Evolutionary conservation across 768 basidiomycete genomes (phyloP), one percentile per base, ranked within the genome.

Genomic region (Suillus weaverae): DNA sequence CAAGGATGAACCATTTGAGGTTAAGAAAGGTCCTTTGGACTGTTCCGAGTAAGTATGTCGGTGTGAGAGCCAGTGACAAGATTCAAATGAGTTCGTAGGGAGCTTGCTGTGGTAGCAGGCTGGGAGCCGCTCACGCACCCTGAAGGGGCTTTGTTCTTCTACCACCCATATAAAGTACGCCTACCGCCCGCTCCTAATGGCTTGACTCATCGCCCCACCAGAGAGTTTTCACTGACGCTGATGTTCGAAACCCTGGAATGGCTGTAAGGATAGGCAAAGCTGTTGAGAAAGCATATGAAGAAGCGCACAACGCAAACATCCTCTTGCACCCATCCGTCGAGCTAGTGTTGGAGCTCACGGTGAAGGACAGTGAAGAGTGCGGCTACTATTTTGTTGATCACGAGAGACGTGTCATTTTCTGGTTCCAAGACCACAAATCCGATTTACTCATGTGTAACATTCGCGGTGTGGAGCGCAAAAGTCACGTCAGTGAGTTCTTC

Each of bases 101-200:
- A 48, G 48, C 48, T 48, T 26, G 48, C 5, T 48, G 22, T 14
- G 13, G 22, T 48, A 14, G 22, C 5, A 26, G 48, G 48, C 2
- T 48, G 48, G 48, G 48, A 48, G 48, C 22, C 48, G 22, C 48
- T 48, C 22, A 48, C 48, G 48, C 86, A 87, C 69, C 85, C 86
- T 0, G 85, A 87, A 73, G 87, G 87, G 4, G 79, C 79, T 14
- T 75, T 81, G n/a, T 87, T 86, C 69, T 87, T 84, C 64, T 80
- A 77, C 66, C 75, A 85, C 55, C 26, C 64, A 50, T 66, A 72
- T 11, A 79, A 80, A 72, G 86, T 84, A 50, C 0, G 76, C 61
- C 35, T 9, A 2, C 22, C n/a, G 2, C 14, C 22, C 6, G 14
- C 46, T 48, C 22, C 22, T 14, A 26, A 22, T 48, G 22, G 3